Evolutionary conservation across 2,329 filamentous ascomycete genomes (phyloP), one percentile per base, ranked within the genome.

Genomic region (Sarocladium oryzae): DNA sequence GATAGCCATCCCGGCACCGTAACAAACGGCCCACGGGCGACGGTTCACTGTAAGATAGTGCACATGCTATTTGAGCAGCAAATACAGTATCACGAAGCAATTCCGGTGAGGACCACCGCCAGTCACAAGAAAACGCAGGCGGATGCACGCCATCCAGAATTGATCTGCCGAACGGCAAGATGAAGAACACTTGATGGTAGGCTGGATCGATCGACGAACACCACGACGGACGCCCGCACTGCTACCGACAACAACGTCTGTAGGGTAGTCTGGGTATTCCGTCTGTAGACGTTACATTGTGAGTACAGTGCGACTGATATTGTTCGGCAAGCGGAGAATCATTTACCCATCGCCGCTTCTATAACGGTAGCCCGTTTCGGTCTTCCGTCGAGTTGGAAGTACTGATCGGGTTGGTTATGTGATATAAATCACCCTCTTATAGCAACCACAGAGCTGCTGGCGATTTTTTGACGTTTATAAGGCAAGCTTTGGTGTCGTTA

Each of bases 381-480:
- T 18, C 8, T 23, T 49, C 21, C 28, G 28, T 28, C 7, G 26
- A 49, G 21, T 18, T 33, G 33, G 21, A 49, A 16, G 45, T 49
- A 49, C 28, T 16, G 28, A 49, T 49, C 21, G 5, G 13, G 21
- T 16, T 49, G 10, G 21, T 49, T 10, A 30, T 16, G 5, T 49
- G 26, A 5, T n/a, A 28, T 32, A 8, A 32, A 49, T 49, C 45
- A 21, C 21, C 45, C 45, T 30, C 32, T 16, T 49, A 32, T 33
- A 49, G 45, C 28, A 49, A 32, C 24, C 45, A 49, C 21, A 49
- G 28, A 33, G 45, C 45, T 28, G 28, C 23, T 36, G 7, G n/a
- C 7, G 16, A 16, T 16, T 35, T 16, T 15, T 5, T 15, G n/a
- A 36, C 6, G 6, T 16, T 16, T 6, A 36, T 36, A 16, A 15